Evolutionary conservation across 1,284 basidiomycete genomes (phyloP).

Genomic region (Cryptococcus sp.): DNA sequence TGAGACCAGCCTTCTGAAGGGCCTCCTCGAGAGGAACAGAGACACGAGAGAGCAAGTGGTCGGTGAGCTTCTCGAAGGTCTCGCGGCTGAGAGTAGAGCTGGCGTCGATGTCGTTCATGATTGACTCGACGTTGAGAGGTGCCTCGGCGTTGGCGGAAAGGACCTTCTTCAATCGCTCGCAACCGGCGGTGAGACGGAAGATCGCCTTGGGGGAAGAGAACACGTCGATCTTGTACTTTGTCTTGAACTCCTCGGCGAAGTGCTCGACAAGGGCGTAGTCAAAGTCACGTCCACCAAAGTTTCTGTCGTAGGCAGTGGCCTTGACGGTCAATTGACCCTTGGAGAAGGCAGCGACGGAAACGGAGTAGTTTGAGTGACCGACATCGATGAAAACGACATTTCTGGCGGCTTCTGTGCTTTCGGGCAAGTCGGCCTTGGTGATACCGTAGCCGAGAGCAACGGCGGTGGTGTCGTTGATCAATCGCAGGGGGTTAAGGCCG

Average conservation of each 20-base stretch:
- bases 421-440: conserved; percentile 89
- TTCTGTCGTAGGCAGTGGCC: conserved; percentile 80
- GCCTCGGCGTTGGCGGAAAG: conserved; percentile 81
- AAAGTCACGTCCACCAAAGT: conserved; percentile 91
- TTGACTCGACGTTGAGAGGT: conserved; percentile 84
- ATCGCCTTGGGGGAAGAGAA: conserved; percentile 82
- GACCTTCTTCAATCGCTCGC: conserved; percentile 73
- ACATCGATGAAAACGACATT: conserved; percentile 90
- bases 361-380: conserved; percentile 85
- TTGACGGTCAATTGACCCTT: conserved; percentile 87
- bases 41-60: conserved; percentile 61
- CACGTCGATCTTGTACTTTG: conserved; percentile 94
- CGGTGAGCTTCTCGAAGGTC: conserved; percentile 61
- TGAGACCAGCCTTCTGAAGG: conserved; percentile 62
- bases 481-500: conserved; percentile 80
- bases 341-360: conserved; percentile 82
- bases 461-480: conserved; percentile 94
- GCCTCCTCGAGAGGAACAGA: conserved; percentile 62
- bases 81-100: conserved; percentile 64
- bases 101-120: conserved; percentile 85
- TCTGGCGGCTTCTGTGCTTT: conserved; percentile 71
- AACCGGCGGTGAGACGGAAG: conserved; percentile 82
- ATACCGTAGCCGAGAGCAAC: conserved; percentile 93
- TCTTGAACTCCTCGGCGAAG: conserved; percentile 86
- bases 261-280: conserved; percentile 83